These are phyloP conservation scores for Rosa hybrid DNA, from an alignment of 331 rosid genomes.

Conservation along the genomic window DNA sequence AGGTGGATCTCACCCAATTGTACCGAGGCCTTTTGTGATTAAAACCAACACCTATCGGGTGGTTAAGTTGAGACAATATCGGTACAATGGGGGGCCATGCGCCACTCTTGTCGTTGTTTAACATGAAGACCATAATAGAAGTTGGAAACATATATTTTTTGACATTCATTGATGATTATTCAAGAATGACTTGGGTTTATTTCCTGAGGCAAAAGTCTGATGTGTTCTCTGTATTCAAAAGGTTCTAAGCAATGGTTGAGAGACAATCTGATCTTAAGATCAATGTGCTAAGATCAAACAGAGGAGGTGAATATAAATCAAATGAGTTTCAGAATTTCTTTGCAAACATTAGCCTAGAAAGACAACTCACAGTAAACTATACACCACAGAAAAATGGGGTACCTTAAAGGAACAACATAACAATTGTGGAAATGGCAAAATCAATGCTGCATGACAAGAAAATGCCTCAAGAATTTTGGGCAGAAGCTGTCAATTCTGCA, in stretches of 20 bases:
- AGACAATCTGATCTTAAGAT: too few species aligned
- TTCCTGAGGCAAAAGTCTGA: too few species aligned
- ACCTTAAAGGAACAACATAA: neutral
- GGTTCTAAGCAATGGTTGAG: neutral
- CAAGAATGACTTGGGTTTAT: neutral
- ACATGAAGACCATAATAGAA: neutral
- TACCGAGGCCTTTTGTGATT: too few species aligned
- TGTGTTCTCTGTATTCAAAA: too few species aligned
- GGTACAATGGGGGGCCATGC: too few species aligned
- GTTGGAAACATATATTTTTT: neutral
- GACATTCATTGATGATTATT: neutral
- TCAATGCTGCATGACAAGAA: too few species aligned
- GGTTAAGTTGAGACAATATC: too few species aligned
- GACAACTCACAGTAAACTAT: neutral
- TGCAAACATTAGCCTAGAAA: too few species aligned
- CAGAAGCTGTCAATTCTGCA: neutral
- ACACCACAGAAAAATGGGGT: neutral
- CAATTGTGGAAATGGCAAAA: neutral
- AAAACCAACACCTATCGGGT: too few species aligned
- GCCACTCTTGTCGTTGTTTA: too few species aligned
- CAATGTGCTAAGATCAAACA: neutral
- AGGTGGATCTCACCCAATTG: too few species aligned
- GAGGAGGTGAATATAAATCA: neutral
- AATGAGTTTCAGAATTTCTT: too few species aligned
- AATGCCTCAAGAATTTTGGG: neutral